Evolutionary conservation across 208 protist species (phyloP).

Genomic region (Crithidia bombi): DNA sequence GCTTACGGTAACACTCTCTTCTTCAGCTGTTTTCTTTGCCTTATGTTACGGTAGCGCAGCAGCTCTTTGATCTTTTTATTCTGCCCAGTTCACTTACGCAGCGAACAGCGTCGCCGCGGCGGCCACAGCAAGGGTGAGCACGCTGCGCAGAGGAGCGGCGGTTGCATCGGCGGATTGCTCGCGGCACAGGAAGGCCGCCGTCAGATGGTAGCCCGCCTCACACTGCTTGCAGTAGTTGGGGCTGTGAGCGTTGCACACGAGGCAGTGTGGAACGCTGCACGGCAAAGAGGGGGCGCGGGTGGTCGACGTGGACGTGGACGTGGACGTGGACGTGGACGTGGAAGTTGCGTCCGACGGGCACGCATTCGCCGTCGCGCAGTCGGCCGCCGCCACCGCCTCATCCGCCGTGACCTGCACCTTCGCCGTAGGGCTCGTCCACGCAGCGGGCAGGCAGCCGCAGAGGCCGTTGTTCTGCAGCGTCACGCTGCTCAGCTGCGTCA

Average conservation of each 20-base stretch:
- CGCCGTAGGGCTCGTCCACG: not conserved
- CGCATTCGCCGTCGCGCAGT: not conserved
- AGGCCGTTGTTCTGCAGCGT: not conserved
- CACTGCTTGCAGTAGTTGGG: conserved; percentile 8
- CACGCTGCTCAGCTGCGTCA: not conserved
- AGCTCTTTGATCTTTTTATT: conserved; percentile 20
- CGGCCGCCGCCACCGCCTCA: not conserved
- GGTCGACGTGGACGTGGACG: not conserved
- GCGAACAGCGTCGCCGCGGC: conserved; percentile 1
- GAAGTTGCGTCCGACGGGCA: not conserved
- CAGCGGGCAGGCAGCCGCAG: not conserved
- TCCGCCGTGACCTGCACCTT: not conserved
- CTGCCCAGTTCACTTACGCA: conserved; percentile 5
- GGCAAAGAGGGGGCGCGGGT: not conserved
- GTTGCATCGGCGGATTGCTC: not conserved
- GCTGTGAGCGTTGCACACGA: conserved; percentile 4
- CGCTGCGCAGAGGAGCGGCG: not conserved
- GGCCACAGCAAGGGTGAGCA: not conserved
- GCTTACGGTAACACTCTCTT: no score
- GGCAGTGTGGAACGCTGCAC: not conserved
- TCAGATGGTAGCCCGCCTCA: conserved; percentile 5
- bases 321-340: not conserved
- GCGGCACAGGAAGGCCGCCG: conserved; percentile 1
- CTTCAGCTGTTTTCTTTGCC: no score
- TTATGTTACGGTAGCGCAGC: no score